Evolutionary conservation across 129 eudicot species (phyloP), one percentile per base, ranked within the genome.

Genomic region (Saposhnikovia divaricata): DNA sequence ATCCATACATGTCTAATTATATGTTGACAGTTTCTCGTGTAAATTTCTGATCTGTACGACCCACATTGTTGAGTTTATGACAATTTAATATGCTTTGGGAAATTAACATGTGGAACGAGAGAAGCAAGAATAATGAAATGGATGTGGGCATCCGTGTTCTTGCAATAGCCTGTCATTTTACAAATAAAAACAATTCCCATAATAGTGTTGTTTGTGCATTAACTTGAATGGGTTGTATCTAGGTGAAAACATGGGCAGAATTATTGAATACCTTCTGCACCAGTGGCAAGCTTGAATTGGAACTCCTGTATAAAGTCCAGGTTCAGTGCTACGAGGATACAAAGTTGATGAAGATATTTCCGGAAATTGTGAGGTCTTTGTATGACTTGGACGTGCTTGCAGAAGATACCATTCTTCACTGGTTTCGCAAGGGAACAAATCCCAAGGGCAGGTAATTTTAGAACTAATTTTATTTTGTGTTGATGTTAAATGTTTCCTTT

Each of bases 391-490:
- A 93, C 68, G 98, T 93, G 45, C 93, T 93, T 83, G 96, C 98
- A 37, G 98, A 93, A 85, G 98, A 96, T 74, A 96, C 99, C 73
- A 92, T 96, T 63, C 97, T 90, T 80, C 98, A 92, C 82, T 96
- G 99, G 99, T 92, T 92, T 69, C 97, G 95, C 53, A 92, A 96
- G 82, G 99, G 99, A 87, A 71, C 97, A 80, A 92, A 92, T 81
- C 99, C 86, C 15, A 96, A 92, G 89, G 99, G 99, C 89, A 92
- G 99, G 99, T 92, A 87, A 76, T 37, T 0, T n/a, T 8, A 31
- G n/a, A 53, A 51, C 5, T 53, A 6, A 15, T 14, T 1, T 69
- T 69, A 18, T 28, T 31, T 11, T 68, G 19, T 66, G 72, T 66
- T 23, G 27, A 21, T 57, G 12, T 46, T 16, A 46, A 18, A 25